These are phyloP conservation scores for Phaeosphaeriaceae sp. DNA, from an alignment of 2,329 filamentous ascomycete species.

Conservation along the genomic window DNA sequence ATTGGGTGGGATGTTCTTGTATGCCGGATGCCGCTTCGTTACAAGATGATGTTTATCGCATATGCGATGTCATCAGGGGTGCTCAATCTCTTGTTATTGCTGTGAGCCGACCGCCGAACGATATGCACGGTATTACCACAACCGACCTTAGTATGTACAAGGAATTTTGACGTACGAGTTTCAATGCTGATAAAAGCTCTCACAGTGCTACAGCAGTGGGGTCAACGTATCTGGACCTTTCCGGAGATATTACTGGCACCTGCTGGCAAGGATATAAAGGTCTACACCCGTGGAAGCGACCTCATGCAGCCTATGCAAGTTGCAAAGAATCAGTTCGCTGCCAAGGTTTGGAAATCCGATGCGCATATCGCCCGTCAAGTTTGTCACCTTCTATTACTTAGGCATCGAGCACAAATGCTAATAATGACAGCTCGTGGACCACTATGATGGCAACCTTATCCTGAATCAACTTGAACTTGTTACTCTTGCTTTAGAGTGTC, in stretches of 20 bases:
- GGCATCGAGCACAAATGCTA: no score
- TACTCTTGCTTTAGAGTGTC: slow-evolving; percentile 49
- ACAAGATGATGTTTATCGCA: slow-evolving; percentile 50
- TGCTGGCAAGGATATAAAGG: slow-evolving; percentile 31
- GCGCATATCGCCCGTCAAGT: slow-evolving; percentile 41
- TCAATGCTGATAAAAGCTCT: no score
- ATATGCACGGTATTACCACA: slow-evolving; percentile 25
- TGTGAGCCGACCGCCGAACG: slow-evolving; percentile 41
- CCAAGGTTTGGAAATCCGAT: slow-evolving; percentile 50
- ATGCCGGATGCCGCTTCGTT: slow-evolving; percentile 44
- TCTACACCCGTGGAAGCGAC: slow-evolving; percentile 43
- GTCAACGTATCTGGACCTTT: slow-evolving; percentile 55
- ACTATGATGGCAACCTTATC: slow-evolving; percentile 53
- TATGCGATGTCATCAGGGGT: slow-evolving; percentile 54
- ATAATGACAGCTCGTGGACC: slow-evolving; percentile 51
- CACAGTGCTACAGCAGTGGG: slow-evolving; percentile 32
- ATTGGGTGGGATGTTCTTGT: slow-evolving; percentile 55
- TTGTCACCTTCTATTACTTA: background rate
- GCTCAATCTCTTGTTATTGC: slow-evolving; percentile 52
- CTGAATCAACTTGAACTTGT: slow-evolving; percentile 53
- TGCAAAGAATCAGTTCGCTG: slow-evolving; percentile 51
- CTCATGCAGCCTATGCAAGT: slow-evolving; percentile 30
- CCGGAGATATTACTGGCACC: slow-evolving; percentile 52
- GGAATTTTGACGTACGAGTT: slow-evolving; percentile 20
- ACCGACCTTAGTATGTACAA: slow-evolving; percentile 45